phyloP scores from a whole-genome alignment of 179 eudicot species.

The Carnegiea gigantea region DNA sequence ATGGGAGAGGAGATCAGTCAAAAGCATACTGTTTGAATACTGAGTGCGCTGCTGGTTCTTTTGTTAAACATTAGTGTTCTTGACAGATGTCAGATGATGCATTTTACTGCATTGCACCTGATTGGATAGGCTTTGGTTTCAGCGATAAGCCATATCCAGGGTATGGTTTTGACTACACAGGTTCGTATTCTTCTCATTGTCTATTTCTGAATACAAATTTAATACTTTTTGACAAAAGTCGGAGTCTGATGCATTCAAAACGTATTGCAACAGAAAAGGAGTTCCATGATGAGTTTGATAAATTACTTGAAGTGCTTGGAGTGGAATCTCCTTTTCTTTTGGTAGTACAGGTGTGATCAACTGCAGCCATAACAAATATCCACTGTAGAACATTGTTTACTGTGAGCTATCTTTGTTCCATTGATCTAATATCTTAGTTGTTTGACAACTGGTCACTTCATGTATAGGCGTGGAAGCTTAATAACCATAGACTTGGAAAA shows the following conservation, averaged over 20 bases:
- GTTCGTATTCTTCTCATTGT: slow-evolving; percentile 30
- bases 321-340: slow-evolving; percentile 68
- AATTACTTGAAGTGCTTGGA: slow-evolving; percentile 69
- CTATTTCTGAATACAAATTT: slow-evolving; percentile 2
- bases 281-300: slow-evolving; percentile 83
- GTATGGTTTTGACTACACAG: slow-evolving; percentile 94
- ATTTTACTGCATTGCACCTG: slow-evolving; percentile 96
- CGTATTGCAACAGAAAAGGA: slow-evolving; percentile 72
- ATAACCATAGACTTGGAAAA: neutral
- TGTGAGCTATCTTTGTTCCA: neutral
- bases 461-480: too few species aligned
- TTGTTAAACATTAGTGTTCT: slow-evolving; percentile 19
- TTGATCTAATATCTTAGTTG: slow-evolving; percentile 2
- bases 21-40: too few species aligned
- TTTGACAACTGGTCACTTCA: neutral
- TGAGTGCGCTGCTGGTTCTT: neutral
- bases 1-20: neutral
- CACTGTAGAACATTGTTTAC: slow-evolving; percentile 13
- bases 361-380: slow-evolving; percentile 10
- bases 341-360: slow-evolving; percentile 76
- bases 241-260: slow-evolving; percentile 22
- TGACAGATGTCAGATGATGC: slow-evolving; percentile 89
- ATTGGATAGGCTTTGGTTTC: slow-evolving; percentile 99
- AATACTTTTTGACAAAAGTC: neutral
- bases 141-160: slow-evolving; percentile 97